Evolutionary conservation across 345 rosid genomes (phyloP), one percentile per base, ranked within the genome.

Genomic region (Rhizophora mangle): DNA sequence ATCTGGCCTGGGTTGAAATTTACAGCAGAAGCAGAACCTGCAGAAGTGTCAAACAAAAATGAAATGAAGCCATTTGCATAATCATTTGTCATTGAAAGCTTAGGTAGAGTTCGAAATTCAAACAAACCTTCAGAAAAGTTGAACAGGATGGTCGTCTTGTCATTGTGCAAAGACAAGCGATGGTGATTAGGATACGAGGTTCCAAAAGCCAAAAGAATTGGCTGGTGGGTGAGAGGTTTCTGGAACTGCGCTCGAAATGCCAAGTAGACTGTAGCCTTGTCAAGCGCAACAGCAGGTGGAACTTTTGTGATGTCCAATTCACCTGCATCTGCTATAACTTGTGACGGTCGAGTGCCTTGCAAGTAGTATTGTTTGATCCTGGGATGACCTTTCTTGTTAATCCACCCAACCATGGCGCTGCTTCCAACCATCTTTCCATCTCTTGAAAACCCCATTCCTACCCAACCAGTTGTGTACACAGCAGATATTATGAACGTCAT

Each of bases 341-440:
- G 86, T 2, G 89, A 84, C 53, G 75, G 55, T 47, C 78, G 68
- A 1, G 82, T 72, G 15, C 96, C 98, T 71, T 87, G 91, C 66
- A 94, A 82, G 71, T 82, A 91, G 76, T 82, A 94, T 31, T 91
- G 96, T 64, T 88, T 84, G 76, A 94, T 84, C 70, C 77, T 89
- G 1, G 95, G 82, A 11, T 79, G 88, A 62, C 97, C 98, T 76
- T 88, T 83, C 65, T 75, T 87, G 71, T 79, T 87, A 22, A 94
- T 77, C 97, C 96, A 94, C 9, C 98, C 97, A 11, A 88, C 84
- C 90, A 91, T 88, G 8, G 96, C 95, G 65, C 93, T 94, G 1
- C 97, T 89, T 31, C 98, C 98, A 24, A 80, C 80, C 98, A 94
- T 94, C 84, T 75, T 79, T n/a, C 98, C 97, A 34, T 89, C 89